Conservation (phyloP, 352 stramenopile species). For the Pythium vanterpoolii region DNA sequence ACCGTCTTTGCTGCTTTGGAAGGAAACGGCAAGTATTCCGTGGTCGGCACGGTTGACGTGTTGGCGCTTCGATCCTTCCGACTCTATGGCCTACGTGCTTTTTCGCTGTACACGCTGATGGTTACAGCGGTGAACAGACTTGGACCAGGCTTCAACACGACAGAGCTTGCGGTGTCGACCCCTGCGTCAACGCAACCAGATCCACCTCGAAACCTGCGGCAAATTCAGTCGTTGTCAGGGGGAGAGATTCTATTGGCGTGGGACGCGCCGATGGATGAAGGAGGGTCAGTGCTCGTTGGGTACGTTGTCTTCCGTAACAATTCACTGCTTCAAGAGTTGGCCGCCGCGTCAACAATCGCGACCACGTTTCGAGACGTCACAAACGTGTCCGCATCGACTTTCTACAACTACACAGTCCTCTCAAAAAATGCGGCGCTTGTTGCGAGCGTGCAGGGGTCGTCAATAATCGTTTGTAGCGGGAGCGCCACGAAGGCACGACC, state of each 20-base stretch:
- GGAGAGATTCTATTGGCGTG: constrained; percentile 38
- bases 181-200: constrained; percentile 26
- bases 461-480: constrained; percentile 21
- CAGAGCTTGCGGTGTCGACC: constrained; percentile 30
- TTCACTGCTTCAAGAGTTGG: constrained; percentile 10
- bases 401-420: constrained; percentile 43
- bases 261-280: constrained; percentile 35
- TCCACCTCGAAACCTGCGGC: constrained; percentile 29
- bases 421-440: constrained; percentile 26
- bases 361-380: constrained; percentile 30
- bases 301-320: constrained; percentile 43
- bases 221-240: constrained; percentile 32
- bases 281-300: constrained; percentile 32
- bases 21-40: constrained; percentile 3
- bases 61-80: constrained; percentile 10
- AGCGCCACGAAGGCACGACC: constrained; percentile 17
- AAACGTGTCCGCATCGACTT: constrained; percentile 21
- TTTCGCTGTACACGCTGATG: constrained; percentile 31
- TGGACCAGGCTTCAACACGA: constrained; percentile 37
- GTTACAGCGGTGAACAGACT: constrained; percentile 36
- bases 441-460: neutral
- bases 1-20: constrained; percentile 23
- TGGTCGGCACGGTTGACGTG: constrained; percentile 15
- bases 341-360: neutral
- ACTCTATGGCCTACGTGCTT: constrained; percentile 28